A percentile compares a stretch with the other conserved stretches of the same genome.
Evolutionary conservation across 2,329 filamentous ascomycete species (phyloP).

Genomic region (Fonsecaea multimorphosa): DNA sequence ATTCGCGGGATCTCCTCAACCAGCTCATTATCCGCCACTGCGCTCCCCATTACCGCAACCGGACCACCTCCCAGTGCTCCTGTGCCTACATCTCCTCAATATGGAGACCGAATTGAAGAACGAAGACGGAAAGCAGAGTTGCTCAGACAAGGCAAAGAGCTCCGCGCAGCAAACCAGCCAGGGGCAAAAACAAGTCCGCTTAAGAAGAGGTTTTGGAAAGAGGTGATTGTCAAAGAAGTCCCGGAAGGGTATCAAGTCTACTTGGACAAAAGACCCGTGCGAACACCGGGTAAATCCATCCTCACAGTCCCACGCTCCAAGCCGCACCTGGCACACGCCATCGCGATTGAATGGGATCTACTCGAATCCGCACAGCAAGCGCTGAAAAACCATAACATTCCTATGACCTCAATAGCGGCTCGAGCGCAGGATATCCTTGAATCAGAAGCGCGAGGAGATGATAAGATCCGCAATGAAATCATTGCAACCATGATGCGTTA

Average conservation of each 20-base stretch:
- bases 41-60: slow-evolving; percentile 63
- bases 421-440: slow-evolving; percentile 80
- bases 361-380: slow-evolving; percentile 83
- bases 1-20: slow-evolving; percentile 27
- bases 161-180: slow-evolving; percentile 46
- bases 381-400: slow-evolving; percentile 83
- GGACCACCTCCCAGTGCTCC: slow-evolving; percentile 67
- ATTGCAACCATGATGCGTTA: slow-evolving; percentile 77
- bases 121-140: slow-evolving; percentile 59
- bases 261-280: slow-evolving; percentile 79
- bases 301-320: slow-evolving; percentile 77
- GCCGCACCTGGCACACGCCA: slow-evolving; percentile 78
- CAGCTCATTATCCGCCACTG: slow-evolving; percentile 40
- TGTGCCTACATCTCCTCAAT: slow-evolving; percentile 54
- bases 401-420: slow-evolving; percentile 82
- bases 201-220: slow-evolving; percentile 85
- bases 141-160: slow-evolving; percentile 54
- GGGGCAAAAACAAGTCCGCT: slow-evolving; percentile 51
- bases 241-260: slow-evolving; percentile 66
- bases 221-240: slow-evolving; percentile 73
- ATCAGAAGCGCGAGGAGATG: slow-evolving; percentile 64
- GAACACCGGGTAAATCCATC: slow-evolving; percentile 74
- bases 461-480: slow-evolving; percentile 67
- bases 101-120: slow-evolving; percentile 55
- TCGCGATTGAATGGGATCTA: slow-evolving; percentile 93